These are phyloP conservation scores for Coniochaeta sp. DNA, from an alignment of 2,329 filamentous ascomycete genomes.

Conservation along the genomic window DNA sequence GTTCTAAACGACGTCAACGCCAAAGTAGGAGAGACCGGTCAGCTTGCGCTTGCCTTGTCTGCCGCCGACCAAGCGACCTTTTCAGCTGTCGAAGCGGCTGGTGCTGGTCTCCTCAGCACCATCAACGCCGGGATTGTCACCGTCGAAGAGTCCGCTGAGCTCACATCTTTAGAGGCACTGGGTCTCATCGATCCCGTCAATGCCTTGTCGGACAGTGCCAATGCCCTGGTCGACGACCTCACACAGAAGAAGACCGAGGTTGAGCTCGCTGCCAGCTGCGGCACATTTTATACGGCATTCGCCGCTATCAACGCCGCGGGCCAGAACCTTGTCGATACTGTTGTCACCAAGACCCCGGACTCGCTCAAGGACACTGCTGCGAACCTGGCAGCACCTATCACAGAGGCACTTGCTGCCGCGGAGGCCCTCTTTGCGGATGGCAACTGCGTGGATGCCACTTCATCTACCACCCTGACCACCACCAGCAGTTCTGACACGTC, in stretches of 20 bases:
- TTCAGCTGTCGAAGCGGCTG: not conserved
- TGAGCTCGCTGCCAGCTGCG: not conserved
- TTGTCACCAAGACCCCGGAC: not conserved
- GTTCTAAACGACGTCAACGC: not conserved
- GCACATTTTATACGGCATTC: not conserved
- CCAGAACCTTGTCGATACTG: not conserved
- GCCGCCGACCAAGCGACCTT: not conserved
- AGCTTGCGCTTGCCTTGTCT: not conserved
- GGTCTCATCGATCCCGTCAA: not conserved
- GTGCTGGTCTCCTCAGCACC: not conserved
- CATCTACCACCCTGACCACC: not conserved
- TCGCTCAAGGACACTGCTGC: not conserved
- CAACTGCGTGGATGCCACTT: not conserved
- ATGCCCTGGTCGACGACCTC: not conserved
- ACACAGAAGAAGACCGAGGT: not conserved
- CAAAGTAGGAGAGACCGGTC: not conserved
- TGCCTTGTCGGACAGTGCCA: not conserved
- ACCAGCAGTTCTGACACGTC: not conserved
- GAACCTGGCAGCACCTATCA: not conserved
- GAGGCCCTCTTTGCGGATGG: not conserved
- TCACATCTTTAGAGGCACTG: not conserved
- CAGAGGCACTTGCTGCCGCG: not conserved
- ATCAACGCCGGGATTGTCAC: not conserved
- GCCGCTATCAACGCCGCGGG: not conserved
- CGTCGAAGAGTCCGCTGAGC: not conserved